Evolutionary conservation across 179 eudicot genomes (phyloP), one percentile per base, ranked within the genome.

Genomic region (Carnegiea gigantea): DNA sequence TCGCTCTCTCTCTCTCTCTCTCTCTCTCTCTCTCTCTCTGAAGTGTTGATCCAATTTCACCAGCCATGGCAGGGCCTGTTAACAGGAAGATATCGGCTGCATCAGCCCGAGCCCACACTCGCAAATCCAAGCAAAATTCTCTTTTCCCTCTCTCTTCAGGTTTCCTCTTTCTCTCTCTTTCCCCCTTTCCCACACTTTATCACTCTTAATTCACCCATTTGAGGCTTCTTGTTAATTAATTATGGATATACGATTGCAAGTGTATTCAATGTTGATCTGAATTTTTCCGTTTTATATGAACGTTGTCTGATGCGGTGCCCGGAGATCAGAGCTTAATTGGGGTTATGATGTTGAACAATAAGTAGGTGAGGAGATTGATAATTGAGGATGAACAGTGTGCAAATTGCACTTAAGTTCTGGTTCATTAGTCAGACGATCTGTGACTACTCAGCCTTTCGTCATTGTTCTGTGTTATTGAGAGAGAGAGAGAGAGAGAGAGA

Each of bases 41-140:
- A 24, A 23, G 0, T n/a, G 0, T 12, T 9, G 26, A 43, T 48
- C 36, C 1, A 1, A 10, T 0, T 24, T 18, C 5, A 10, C 57
- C 65, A 44, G 21, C 30, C 28, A 81, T 84, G 86, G 86, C 82
- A 80, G 85, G 67, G 46, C 73, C 77, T 46, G 83, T 82, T 30
- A 87, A 83, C 70, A 82, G 90, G 78, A 92, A 88, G 85, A 85
- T 95, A 76, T 91, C 98, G 49, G 98, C 98, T 13, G 93, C 99
- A 59, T 92, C 99, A 33, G 98, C 99, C 8, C 88, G 99, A 85
- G 85, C 99, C 64, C 98, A 95, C 78, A 94, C 99, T 28, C 89
- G 98, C 48, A 90, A 83, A 82, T 64, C 94, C 8, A 91, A 84
- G 70, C 86, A 88, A 1, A 83, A 82, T 2, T 80, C 88, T 77